These are phyloP conservation scores for Candida hungchunana DNA, from an alignment of 805 yeast species.

Conservation along the genomic window DNA sequence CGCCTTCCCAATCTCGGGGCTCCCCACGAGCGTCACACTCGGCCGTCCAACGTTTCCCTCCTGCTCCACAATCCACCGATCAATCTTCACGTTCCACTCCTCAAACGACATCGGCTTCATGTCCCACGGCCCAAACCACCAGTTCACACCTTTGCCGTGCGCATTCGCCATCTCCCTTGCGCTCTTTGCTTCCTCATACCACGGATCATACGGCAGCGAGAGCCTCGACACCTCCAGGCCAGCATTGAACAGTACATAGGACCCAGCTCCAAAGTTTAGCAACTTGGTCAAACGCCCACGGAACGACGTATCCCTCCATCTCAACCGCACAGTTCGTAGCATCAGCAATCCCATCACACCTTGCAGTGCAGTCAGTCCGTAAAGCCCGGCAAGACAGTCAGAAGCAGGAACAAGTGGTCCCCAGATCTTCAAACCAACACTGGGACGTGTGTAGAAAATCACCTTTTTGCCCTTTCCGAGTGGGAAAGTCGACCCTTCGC, in stretches of 20 bases:
- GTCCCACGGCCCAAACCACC: constrained; percentile 67
- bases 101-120: constrained; percentile 46
- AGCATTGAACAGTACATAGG: constrained; percentile 46
- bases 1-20: constrained; percentile 17
- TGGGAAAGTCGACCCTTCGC: constrained; percentile 1
- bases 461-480: constrained; percentile 8
- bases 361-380: constrained; percentile 49
- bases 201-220: constrained; percentile 53
- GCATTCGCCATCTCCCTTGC: constrained; percentile 44
- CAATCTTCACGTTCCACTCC: constrained; percentile 31
- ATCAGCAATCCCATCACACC: constrained; percentile 41
- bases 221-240: constrained; percentile 54
- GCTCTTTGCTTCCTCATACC: constrained; percentile 61
- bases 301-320: constrained; percentile 25
- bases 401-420: constrained; percentile 74
- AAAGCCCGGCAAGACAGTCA: constrained; percentile 54
- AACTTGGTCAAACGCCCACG: constrained; percentile 29
- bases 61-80: constrained; percentile 23
- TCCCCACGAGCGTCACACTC: constrained; percentile 9
- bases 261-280: constrained; percentile 37
- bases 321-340: constrained; percentile 22
- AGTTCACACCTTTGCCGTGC: constrained; percentile 44
- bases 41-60: constrained; percentile 14
- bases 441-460: constrained; percentile 41
- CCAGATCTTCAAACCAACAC: constrained; percentile 57